Evolutionary conservation across 441 rosid species (phyloP).

Genomic region (Populus trichocarpa): DNA sequence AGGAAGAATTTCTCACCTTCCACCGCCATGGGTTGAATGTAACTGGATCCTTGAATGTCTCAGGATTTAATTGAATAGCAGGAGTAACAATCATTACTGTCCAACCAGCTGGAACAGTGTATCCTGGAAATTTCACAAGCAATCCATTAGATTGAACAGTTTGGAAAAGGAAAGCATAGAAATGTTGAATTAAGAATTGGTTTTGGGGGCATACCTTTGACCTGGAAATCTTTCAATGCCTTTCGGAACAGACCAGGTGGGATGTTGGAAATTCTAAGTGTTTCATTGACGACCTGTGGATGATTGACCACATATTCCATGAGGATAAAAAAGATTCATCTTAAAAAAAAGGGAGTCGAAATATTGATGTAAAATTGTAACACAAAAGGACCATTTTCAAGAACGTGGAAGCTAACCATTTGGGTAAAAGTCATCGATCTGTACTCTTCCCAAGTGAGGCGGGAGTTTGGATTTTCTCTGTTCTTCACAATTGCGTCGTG

Average conservation of each 20-base stretch:
- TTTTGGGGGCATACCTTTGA: constrained; percentile 11
- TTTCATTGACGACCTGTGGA: constrained; percentile 33
- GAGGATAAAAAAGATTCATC: too few species aligned
- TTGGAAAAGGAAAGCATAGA: neutral
- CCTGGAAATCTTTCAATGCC: constrained; percentile 21
- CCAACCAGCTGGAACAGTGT: constrained; percentile 32
- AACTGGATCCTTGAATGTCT: constrained; percentile 25
- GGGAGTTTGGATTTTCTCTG: constrained; percentile 10
- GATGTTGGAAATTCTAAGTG: constrained; percentile 24
- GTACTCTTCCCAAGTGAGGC: constrained; percentile 38
- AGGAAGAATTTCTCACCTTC: constrained; percentile 11
- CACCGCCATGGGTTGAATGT: constrained; percentile 36
- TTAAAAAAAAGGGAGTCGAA: neutral
- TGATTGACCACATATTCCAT: neutral
- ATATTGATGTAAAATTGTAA: neutral
- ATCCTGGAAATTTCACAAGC: constrained; percentile 12
- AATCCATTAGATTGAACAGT: neutral
- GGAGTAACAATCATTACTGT: constrained; percentile 14
- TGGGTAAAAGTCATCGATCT: constrained; percentile 38
- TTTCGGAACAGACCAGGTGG: constrained; percentile 24
- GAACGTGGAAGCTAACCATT: neutral
- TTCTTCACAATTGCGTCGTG: constrained; percentile 24
- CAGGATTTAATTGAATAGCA: constrained; percentile 30
- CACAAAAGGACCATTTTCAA: neutral
- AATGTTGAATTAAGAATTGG: neutral